Conservation (phyloP, 495 filamentous ascomycete species). For the Aspergillus sparsus region DNA sequence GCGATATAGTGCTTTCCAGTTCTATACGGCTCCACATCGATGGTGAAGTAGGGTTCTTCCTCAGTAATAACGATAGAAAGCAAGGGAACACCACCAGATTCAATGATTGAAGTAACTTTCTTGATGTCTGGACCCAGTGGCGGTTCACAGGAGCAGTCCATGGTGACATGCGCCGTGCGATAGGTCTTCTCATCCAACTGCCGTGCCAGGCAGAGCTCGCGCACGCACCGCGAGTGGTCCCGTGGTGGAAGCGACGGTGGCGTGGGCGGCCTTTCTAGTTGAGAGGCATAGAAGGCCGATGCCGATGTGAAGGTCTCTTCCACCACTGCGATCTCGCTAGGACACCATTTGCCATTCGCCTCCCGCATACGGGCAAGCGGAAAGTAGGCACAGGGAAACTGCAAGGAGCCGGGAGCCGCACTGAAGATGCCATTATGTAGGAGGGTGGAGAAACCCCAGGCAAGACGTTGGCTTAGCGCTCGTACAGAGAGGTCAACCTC, state of each 20-base stretch:
- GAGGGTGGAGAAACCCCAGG: constrained; percentile 5
- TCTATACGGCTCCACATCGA: constrained; percentile 7
- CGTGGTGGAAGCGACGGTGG: background rate
- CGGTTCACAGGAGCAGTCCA: background rate
- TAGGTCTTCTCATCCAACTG: constrained; percentile 13
- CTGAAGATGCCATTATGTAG: background rate
- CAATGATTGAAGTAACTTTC: background rate
- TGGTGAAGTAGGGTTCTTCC: constrained; percentile 1
- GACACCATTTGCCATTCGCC: background rate
- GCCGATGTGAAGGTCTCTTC: constrained; percentile 8
- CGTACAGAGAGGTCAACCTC: constrained; percentile 9
- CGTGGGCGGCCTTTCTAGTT: constrained; percentile 5
- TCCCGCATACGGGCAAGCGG: constrained; percentile 5
- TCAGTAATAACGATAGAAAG: constrained; percentile 1
- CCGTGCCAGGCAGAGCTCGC: constrained; percentile 5
- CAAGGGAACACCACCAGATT: constrained; percentile 1
- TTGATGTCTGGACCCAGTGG: background rate
- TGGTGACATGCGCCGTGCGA: constrained; percentile 5
- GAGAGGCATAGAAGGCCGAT: constrained; percentile 10
- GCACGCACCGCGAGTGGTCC: constrained; percentile 2
- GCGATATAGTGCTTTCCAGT: constrained; percentile 9
- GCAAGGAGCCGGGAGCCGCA: background rate
- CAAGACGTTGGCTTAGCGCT: constrained; percentile 8
- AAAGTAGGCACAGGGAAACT: constrained; percentile 11
- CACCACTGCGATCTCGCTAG: constrained; percentile 9